A percentile compares a stretch with the other conserved stretches of the same genome.
Conservation (phyloP, 2,329 filamentous ascomycete species). For the Aureobasidium subglaciale region DNA sequence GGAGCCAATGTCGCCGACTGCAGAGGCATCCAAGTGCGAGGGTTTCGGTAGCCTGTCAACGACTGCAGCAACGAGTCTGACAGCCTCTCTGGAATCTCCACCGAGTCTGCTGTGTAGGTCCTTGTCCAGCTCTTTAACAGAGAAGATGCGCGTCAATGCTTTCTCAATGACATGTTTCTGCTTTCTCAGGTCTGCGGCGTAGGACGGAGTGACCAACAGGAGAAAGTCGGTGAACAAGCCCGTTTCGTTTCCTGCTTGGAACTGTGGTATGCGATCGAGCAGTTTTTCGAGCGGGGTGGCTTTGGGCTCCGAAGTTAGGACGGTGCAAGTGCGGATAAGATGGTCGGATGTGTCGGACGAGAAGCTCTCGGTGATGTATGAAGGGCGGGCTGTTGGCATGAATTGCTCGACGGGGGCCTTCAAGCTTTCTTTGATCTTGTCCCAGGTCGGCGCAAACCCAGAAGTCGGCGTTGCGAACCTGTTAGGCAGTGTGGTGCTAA, state of each 20-base stretch:
- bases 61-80: conserved; percentile 16
- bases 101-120: background rate
- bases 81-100: background rate
- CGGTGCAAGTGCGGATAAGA: background rate
- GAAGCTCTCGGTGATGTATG: background rate
- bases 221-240: conserved; percentile 2
- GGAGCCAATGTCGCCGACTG: background rate
- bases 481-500: background rate
- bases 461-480: conserved; percentile 4
- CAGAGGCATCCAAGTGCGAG: background rate
- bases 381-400: background rate
- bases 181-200: conserved; percentile 2
- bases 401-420: background rate
- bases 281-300: background rate
- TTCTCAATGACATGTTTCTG: conserved; percentile 2
- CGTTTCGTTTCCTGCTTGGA: background rate
- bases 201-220: conserved; percentile 16
- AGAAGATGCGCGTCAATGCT: conserved; percentile 9
- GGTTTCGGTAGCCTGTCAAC: conserved; percentile 18
- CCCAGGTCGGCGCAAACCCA: conserved; percentile 5
- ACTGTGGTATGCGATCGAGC: conserved; percentile 6
- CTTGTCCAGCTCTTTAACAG: background rate
- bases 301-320: conserved; percentile 6
- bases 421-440: conserved; percentile 10
- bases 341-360: background rate